phyloP scores from a whole-genome alignment of 2,329 filamentous ascomycete species.

The Epichloe gansuensis region DNA sequence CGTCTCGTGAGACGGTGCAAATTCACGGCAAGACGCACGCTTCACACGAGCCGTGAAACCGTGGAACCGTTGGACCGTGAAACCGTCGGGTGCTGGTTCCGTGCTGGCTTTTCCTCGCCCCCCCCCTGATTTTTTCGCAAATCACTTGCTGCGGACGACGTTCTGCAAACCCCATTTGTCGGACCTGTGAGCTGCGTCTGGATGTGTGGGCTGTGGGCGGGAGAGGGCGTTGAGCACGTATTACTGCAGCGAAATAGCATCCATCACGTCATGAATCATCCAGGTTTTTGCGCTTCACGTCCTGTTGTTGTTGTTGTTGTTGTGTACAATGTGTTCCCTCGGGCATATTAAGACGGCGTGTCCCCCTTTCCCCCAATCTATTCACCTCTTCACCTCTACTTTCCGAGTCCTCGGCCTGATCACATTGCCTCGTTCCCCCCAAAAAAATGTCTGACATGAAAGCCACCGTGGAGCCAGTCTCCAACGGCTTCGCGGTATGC shows the following conservation, averaged over 20 bases:
- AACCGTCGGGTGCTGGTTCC: too few relatives aligned
- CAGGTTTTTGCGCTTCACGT: too few relatives aligned
- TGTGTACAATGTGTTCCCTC: too few relatives aligned
- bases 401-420: slow-evolving; percentile 10
- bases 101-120: too few relatives aligned
- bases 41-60: too few relatives aligned
- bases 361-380: not conserved
- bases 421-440: not conserved
- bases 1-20: too few relatives aligned
- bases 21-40: too few relatives aligned
- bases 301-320: too few relatives aligned
- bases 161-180: not conserved
- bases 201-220: not conserved
- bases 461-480: slow-evolving; percentile 50
- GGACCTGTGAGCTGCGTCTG: not conserved
- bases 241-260: not conserved
- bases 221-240: not conserved
- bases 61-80: too few relatives aligned
- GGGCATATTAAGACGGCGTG: too few relatives aligned
- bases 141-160: not conserved
- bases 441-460: slow-evolving; percentile 53
- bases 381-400: not conserved
- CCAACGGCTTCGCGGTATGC: slow-evolving; percentile 54
- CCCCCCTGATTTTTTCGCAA: too few relatives aligned
- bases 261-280: slow-evolving; percentile 1